phyloP scores from a whole-genome alignment of 2,329 filamentous ascomycete species.

The Penicillium hesseltinei region DNA sequence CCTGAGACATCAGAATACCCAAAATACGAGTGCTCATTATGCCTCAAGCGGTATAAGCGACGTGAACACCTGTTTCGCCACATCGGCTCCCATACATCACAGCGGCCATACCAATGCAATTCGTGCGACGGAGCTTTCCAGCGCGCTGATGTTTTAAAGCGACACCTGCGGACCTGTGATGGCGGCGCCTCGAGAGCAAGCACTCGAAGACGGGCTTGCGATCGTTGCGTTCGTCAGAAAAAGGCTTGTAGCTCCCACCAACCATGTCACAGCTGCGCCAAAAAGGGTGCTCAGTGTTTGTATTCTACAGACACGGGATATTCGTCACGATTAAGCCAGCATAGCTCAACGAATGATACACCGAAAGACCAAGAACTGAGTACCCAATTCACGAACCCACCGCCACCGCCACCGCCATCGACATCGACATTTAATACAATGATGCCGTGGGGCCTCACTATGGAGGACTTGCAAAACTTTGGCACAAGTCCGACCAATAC shows the following conservation, averaged over 20 bases:
- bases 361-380: not conserved
- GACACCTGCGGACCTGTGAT: slow-evolving; percentile 37
- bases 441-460: slow-evolving; percentile 3
- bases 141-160: slow-evolving; percentile 39
- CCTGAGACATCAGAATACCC: not conserved
- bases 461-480: not conserved
- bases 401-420: not conserved
- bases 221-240: slow-evolving; percentile 38
- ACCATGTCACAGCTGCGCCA: slow-evolving; percentile 32
- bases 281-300: slow-evolving; percentile 22
- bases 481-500: slow-evolving; percentile 2
- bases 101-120: slow-evolving; percentile 35
- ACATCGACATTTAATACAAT: not conserved
- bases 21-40: slow-evolving; percentile 31
- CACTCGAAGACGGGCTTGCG: slow-evolving; percentile 33
- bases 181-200: slow-evolving; percentile 16
- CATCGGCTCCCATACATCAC: slow-evolving; percentile 31
- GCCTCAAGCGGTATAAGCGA: slow-evolving; percentile 38
- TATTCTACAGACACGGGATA: slow-evolving; percentile 16
- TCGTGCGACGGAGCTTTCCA: slow-evolving; percentile 36
- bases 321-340: not conserved
- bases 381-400: not conserved
- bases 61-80: slow-evolving; percentile 41
- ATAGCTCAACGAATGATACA: not conserved
- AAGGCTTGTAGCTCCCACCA: slow-evolving; percentile 34